A percentile compares a stretch with the other conserved stretches of the same genome.
These are phyloP conservation scores for Panicum hallii DNA, from an alignment of 202 grass and related monocot species.

Conservation along the genomic window DNA sequence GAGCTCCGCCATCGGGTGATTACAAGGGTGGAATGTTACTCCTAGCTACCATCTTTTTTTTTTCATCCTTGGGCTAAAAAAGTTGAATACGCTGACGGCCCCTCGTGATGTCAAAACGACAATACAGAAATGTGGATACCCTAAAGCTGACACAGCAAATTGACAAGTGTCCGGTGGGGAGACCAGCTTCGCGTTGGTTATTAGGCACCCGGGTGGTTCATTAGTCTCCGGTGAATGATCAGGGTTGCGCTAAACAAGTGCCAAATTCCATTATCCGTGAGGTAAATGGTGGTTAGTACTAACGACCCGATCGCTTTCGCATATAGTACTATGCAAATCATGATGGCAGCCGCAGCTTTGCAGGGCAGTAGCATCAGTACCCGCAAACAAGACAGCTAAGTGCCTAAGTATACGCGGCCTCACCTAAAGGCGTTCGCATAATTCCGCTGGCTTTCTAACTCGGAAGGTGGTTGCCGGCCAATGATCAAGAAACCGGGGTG, in stretches of 20 bases:
- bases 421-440: slow-evolving; percentile 29
- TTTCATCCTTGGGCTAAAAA: no score
- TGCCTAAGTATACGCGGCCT: slow-evolving; percentile 33
- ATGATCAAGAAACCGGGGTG: slow-evolving; percentile 40
- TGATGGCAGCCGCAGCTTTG: slow-evolving; percentile 35
- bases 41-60: neutral
- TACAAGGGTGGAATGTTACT: no score
- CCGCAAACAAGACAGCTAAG: slow-evolving; percentile 39
- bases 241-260: neutral
- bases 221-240: slow-evolving; percentile 38
- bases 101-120: neutral
- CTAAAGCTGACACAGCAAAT: neutral
- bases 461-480: slow-evolving; percentile 43
- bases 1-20: neutral
- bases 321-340: slow-evolving; percentile 27
- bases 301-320: neutral
- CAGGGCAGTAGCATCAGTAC: slow-evolving; percentile 6
- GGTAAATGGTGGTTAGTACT: slow-evolving; percentile 43
- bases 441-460: slow-evolving; percentile 11
- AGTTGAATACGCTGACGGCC: neutral
- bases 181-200: slow-evolving; percentile 35
- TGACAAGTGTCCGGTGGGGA: neutral
- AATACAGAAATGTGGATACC: neutral
- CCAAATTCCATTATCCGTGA: neutral
- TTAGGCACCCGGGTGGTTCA: slow-evolving; percentile 29